Evolutionary conservation across 192 early-diverging fungal species (phyloP), one percentile per base, ranked within the genome.

Genomic region (Rhizoclosmatium sp.): DNA sequence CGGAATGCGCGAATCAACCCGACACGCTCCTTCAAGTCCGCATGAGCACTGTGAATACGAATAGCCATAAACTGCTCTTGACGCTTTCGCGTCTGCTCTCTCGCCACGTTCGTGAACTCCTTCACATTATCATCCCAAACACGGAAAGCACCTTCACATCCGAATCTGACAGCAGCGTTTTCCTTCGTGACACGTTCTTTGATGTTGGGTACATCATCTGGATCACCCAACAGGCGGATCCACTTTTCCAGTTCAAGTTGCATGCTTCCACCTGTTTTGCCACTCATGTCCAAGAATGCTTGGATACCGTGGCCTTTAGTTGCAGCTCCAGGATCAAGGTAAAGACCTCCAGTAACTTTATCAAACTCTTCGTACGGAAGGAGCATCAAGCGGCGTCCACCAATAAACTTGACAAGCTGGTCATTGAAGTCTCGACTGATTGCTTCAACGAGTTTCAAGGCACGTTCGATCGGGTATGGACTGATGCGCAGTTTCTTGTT

Each of bases 401-500:
- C 90, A 19, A 99, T 85, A 4, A 99, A 93, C 23, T 71, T 71
- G 42, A 70, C 14, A 44, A 78, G 19, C 68, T 97, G 95, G 69
- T 95, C 94, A 78, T 97, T 95, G 41, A 99, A 87, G 81, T 99
- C 98, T 69, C 93, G 89, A 4, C 95, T 98, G 47, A 99, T 95
- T 12, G 96, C 95, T 80, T 97, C 96, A 0, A 96, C 97, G 44
- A 99, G 89, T 19, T 93, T 93, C 74, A 99, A 84, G 1, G 96
- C 95, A 60, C 96, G 95, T 1, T 93, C 90, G 49, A 99, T 94
- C 41, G 83, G 86, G 74, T 86, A 89, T 58, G 86, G 84, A 14
- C 95, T 94, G 67, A 99, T 88, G 82, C 94, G 96, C 47, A 99
- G 91, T 85, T 99, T 99, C 82, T 97, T 98, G 88, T 95, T 98